Conservation (phyloP, 129 eudicot species). For the Helianthus tuberosus region DNA sequence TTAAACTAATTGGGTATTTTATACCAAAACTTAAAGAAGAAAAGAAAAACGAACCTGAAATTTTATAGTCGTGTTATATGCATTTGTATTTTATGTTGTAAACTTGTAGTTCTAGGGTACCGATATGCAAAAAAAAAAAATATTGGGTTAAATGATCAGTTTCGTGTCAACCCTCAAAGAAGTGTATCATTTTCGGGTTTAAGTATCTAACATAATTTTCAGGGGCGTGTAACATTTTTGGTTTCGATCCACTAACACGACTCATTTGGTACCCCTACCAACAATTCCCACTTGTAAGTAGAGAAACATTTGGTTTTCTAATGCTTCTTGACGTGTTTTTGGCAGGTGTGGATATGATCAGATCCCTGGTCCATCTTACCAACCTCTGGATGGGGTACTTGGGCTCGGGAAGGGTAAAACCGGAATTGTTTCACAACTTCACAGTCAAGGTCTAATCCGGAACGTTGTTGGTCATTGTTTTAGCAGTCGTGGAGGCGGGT, state of each 20-base stretch:
- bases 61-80: background rate
- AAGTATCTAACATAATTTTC: background rate
- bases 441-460: conserved; percentile 57
- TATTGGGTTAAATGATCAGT: background rate
- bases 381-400: conserved; percentile 89
- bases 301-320: background rate
- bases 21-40: background rate
- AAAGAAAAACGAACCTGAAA: background rate
- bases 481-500: conserved; percentile 76
- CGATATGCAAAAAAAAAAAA: background rate
- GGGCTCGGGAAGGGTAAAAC: conserved; percentile 88
- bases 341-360: conserved; percentile 98
- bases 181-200: background rate
- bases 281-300: background rate
- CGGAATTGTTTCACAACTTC: conserved; percentile 76
- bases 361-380: conserved; percentile 73
- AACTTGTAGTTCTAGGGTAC: background rate
- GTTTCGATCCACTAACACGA: background rate
- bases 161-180: background rate
- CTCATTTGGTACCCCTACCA: background rate
- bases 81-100: background rate
- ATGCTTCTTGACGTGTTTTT: background rate
- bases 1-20: background rate
- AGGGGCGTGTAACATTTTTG: background rate
- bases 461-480: conserved; percentile 87